Evolutionary conservation across 2,329 filamentous ascomycete genomes (phyloP).

Genomic region (Phialophora chinensis): DNA sequence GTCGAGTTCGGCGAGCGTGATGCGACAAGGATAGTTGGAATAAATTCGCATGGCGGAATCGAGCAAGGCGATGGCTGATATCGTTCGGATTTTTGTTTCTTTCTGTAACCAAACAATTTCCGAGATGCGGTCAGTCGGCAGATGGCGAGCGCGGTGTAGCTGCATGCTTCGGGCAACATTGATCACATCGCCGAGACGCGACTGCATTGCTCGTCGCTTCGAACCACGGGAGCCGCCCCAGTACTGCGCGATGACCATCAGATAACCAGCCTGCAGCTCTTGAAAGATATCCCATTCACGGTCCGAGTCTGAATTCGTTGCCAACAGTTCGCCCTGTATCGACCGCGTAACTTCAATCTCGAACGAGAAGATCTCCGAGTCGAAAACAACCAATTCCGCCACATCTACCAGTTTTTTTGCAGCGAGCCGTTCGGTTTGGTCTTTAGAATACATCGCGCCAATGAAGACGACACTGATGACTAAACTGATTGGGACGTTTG

Average conservation of each 20-base stretch:
- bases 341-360: conserved; percentile 49
- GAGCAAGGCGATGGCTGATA: conserved; percentile 49
- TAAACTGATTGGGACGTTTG: conserved; percentile 47
- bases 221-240: conserved; percentile 51
- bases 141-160: conserved; percentile 48
- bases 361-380: conserved; percentile 49
- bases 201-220: conserved; percentile 51
- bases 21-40: conserved; percentile 52
- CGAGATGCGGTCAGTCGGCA: conserved; percentile 45
- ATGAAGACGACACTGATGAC: conserved; percentile 51
- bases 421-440: conserved; percentile 46
- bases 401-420: conserved; percentile 52
- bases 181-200: conserved; percentile 51
- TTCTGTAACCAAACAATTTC: conserved; percentile 53
- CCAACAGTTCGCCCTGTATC: conserved; percentile 40
- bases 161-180: conserved; percentile 51
- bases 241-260: conserved; percentile 52
- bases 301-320: conserved; percentile 26
- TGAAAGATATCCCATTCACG: conserved; percentile 48
- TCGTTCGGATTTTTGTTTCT: conserved; percentile 52
- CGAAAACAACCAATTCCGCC: conserved; percentile 53
- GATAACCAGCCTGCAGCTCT: conserved; percentile 51
- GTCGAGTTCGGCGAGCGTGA: conserved; percentile 50
- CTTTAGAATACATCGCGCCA: conserved; percentile 54
- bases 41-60: conserved; percentile 55